Evolutionary conservation across 768 basidiomycete species (phyloP), one percentile per base, ranked within the genome.

Genomic region (Auriscalpium vulgare): DNA sequence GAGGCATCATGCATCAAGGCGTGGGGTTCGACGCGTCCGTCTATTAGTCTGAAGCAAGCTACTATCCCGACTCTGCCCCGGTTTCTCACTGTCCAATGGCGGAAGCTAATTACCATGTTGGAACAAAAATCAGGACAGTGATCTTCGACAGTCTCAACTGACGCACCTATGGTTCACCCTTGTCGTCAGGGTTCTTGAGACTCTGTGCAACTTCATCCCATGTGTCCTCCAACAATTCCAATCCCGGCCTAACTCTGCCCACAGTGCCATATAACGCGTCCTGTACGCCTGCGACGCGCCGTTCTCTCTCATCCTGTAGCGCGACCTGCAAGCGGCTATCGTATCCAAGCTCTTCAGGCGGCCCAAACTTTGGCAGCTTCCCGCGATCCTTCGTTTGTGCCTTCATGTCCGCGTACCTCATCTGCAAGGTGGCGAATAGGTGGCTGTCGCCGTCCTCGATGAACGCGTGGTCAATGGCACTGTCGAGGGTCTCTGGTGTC

Each of bases 381-480:
- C 55, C 29, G 51, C 62, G 65, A 19, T 56, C 47, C 36, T 48
- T 47, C 23, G 64, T 56, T 40, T 70, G 51, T 5, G 35, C 17
- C 35, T 55, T 37, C 37, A 69, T 61, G 13, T 55, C 49, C 11
- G 45, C 17, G 56, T 60, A 65, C 37, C 60, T 49, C 46, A 49
- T 38, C 44, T 65, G 64, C 14, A 54, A 47, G 17, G n/a, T n/a
- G 11, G 53, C 44, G 16, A 45, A 34, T 8, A 38, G 3, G 11
- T 23, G 8, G 29, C 29, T 21, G 23, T 14, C 44, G 29, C 38
- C 21, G 3, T n/a, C 36, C 1, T 50, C 49, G 29, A 35, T 38
- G 62, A 91, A 90, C 1, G 82, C 83, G 14, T 77, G 68, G 70
- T 89, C 85, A 54, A 91, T 90, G 55, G 72, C 73, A 19, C 75